Evolutionary conservation across 2,329 filamentous ascomycete species (phyloP), one percentile per base, ranked within the genome.

Genomic region (Xylaria multiplex): DNA sequence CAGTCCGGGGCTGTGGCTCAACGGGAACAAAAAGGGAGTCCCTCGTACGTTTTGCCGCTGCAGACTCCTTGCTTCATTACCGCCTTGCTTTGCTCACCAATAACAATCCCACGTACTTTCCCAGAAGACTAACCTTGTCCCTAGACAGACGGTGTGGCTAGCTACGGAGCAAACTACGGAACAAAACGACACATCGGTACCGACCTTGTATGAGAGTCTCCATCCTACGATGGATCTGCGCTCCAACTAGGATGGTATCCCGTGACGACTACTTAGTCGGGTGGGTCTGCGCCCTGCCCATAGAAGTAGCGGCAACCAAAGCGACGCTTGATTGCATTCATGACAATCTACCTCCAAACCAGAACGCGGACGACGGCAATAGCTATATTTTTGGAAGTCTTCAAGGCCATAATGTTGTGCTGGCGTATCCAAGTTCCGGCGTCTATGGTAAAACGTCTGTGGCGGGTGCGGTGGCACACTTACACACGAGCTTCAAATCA

Each of bases 251-350:
- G 30, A 50, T 50, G 24, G 48, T 27, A 2, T 50, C 48, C 24
- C 13, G 24, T 27, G 24, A 32, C 6, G 53, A 56, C 6, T 59
- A 59, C 8, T 11, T 19, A 16, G 54, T 63, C n/a, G 60, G 35
- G 22, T 58, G 54, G 53, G 9, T 58, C 9, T 63, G 60, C 46
- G 53, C 53, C 3, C 46, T 63, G 11, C 54, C 54, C 6, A 27
- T 63, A 19, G 45, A 63, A 8, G 19, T 58, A 13, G 53, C 60
- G 16, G 60, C 53, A 22, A 46, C 45, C 13, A 62, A 58, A 14
- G 53, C 46, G 0, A 43, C 16, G 43, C 40, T 65, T 24, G 63
- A 62, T 42, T 30, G 46, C 42, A 24, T 62, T 24, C 32, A 65
- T 30, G n/a, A 30, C 63, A 42, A 62, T 9, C 4, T 56, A 43